A percentile compares a stretch with the other conserved stretches of the same genome.
Conservation (phyloP, 148 eudicot species). For the Polygonum aviculare region DNA sequence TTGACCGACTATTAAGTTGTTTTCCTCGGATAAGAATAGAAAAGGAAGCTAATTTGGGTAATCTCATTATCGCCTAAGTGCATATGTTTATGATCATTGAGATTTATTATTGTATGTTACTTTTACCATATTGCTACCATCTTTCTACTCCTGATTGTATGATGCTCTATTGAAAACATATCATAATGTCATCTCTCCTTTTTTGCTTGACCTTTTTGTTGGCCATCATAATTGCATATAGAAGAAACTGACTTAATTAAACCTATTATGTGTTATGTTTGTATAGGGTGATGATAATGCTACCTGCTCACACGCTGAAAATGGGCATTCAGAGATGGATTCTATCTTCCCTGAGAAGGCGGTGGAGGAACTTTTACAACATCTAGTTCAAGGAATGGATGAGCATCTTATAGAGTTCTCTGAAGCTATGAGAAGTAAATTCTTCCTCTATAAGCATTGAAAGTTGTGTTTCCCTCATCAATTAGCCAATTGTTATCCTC, state of each 20-base stretch:
- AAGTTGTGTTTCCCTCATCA: not conserved
- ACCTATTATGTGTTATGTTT: not conserved
- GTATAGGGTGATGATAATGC: not conserved
- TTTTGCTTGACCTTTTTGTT: not conserved
- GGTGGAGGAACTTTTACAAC: constrained; percentile 47
- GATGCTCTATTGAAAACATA: not conserved
- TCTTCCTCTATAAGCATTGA: not conserved
- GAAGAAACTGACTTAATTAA: not conserved
- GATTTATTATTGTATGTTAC: not conserved
- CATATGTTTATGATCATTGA: not conserved
- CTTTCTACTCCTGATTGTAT: not conserved
- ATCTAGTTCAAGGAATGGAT: constrained; percentile 47
- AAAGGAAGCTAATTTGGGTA: not conserved
- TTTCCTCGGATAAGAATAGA: not conserved
- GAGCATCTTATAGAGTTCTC: constrained; percentile 60
- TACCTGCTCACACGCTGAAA: not conserved
- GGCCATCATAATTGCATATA: not conserved
- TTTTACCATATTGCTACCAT: not conserved
- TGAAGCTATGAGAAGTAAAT: constrained; percentile 79
- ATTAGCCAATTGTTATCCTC: not conserved
- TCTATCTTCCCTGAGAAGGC: constrained; percentile 43
- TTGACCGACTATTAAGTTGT: not conserved
- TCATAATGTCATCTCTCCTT: not conserved
- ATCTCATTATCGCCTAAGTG: not conserved
- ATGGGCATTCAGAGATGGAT: constrained; percentile 23